Conservation (phyloP, 257 asterid species). For the Nicotiana attenuata region DNA sequence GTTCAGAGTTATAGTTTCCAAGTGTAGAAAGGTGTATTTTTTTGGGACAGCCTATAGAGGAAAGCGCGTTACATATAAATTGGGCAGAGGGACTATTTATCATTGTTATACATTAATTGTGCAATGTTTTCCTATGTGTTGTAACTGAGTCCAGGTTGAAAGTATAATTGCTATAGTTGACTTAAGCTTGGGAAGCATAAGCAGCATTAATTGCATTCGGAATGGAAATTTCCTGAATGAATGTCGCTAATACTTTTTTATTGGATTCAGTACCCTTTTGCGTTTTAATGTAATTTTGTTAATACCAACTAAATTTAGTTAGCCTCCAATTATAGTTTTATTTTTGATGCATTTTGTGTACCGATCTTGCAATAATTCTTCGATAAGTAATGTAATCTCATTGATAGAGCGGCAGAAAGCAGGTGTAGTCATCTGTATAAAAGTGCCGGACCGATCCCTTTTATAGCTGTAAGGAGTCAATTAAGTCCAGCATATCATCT, state of each 20-base stretch:
- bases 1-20: not conserved
- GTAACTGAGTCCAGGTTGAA: not conserved
- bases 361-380: not conserved
- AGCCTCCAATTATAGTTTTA: not conserved
- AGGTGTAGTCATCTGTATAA: not conserved
- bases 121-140: not conserved
- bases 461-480: not conserved
- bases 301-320: not conserved
- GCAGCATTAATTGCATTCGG: not conserved
- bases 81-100: not conserved
- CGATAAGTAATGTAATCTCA: not conserved
- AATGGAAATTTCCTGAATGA: not conserved
- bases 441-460: not conserved
- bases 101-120: not conserved
- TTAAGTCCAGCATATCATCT: not conserved
- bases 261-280: not conserved
- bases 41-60: not conserved
- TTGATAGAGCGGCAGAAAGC: not conserved
- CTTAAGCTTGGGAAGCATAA: not conserved
- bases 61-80: not conserved
- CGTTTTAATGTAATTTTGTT: not conserved
- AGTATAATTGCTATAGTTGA: not conserved
- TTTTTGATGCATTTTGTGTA: not conserved
- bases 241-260: not conserved
- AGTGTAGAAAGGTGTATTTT: not conserved